A percentile compares a stretch with the other conserved stretches of the same genome.
Conservation (phyloP, 1,139 yeast genomes). For the Williopsis jadinii region DNA sequence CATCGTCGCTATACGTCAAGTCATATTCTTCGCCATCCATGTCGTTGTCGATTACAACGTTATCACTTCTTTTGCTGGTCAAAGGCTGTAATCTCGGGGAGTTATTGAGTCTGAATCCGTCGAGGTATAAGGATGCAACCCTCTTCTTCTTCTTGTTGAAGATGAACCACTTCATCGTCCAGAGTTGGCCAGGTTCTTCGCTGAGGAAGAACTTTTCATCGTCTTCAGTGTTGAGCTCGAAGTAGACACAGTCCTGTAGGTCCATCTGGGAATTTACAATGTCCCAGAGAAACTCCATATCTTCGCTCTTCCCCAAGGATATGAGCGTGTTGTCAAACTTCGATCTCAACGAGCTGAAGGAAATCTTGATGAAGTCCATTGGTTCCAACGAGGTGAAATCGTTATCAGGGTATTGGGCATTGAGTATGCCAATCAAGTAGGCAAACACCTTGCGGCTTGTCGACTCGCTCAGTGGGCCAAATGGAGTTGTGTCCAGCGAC, state of each 20-base stretch:
- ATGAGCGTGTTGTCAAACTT: slow-evolving; percentile 74
- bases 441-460: slow-evolving; percentile 88
- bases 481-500: slow-evolving; percentile 56
- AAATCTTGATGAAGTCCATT: slow-evolving; percentile 61
- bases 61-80: slow-evolving; percentile 17
- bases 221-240: slow-evolving; percentile 25
- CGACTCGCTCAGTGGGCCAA: slow-evolving; percentile 83
- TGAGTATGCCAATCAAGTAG: slow-evolving; percentile 80
- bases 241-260: slow-evolving; percentile 49
- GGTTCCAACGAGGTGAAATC: slow-evolving; percentile 89
- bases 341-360: slow-evolving; percentile 49
- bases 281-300: slow-evolving; percentile 81
- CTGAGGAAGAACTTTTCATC: slow-evolving; percentile 38
- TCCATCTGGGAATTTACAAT: slow-evolving; percentile 80
- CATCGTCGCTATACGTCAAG: slow-evolving; percentile 32
- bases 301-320: slow-evolving; percentile 62
- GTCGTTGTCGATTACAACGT: slow-evolving; percentile 28
- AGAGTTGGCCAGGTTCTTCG: slow-evolving; percentile 60
- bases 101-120: slow-evolving; percentile 30
- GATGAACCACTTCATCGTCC: slow-evolving; percentile 92
- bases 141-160: slow-evolving; percentile 87
- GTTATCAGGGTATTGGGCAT: slow-evolving; percentile 92
- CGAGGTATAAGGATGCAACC: slow-evolving; percentile 73
- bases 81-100: slow-evolving; percentile 23
- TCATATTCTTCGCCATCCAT: slow-evolving; percentile 43